Base-by-base conservation (phyloP, 306 rosid genomes). In the Abrus pulchellus region DNA sequence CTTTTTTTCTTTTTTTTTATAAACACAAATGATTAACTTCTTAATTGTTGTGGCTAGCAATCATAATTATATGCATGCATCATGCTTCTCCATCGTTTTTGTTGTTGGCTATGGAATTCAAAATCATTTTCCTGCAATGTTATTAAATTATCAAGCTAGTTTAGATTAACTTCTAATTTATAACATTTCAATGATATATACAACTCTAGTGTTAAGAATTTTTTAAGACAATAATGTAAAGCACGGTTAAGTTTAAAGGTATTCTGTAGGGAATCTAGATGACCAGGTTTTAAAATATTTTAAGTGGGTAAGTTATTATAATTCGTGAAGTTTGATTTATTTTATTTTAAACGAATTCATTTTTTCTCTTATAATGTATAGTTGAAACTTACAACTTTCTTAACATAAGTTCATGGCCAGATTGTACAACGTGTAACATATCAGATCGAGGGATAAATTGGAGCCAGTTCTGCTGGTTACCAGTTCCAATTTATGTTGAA, bases 51-150 rank as follows among this genome's bases (percentile, higher is more conserved):
- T 81, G 43, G 55, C 71, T 29, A 57, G 56, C 55, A 10, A 9
- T 59, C 68, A 32, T 14, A 34, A 52, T 33, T 30, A 72, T 52
- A 45, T 75, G 68, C 32, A 68, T 71, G 75, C 75, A 43, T 76
- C 44, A 29, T 50, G 50, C 75, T 61, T 11, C 47, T 61, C 54
- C 7, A 12, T 52, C 8, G 9, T 56, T 55, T 9, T 11, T 57
- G 1, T 41, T 20, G 20, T 34, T 27, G 72, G 36, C 40, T 43
- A 11, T 78, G 20, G 4, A 62, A 43, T 60, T 1, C 40, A 61
- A 70, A 52, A 43, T 54, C n/a, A 20, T 9, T 56, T 52, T 81
- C 38, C 33, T 27, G 41, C 54, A 43, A 59, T 20, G 9, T 50
- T 13, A 61, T 43, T 40, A 6, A 57, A 40, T 65, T 74, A 20